Conservation (phyloP, 1,284 basidiomycete genomes). For the Moesziomyces parantarcticus region DNA sequence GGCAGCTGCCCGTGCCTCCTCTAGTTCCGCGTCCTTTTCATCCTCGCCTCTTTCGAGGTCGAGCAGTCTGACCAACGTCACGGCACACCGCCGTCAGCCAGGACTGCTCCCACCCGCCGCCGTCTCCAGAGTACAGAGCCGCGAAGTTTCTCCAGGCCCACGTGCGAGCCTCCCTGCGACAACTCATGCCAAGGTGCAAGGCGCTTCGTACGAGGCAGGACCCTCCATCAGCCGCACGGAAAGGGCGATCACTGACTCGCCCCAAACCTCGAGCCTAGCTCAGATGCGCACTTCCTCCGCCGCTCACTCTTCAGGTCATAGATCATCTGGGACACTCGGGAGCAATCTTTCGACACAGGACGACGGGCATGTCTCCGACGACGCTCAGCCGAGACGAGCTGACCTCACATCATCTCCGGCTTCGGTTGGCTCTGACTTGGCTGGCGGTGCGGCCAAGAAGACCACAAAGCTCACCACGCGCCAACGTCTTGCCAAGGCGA, state of each 20-base stretch:
- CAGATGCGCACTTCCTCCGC: conserved; percentile 1
- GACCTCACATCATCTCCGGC: conserved; percentile 10
- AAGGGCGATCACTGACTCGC: conserved; percentile 24
- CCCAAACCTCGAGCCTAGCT: conserved; percentile 2
- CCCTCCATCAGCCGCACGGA: neutral
- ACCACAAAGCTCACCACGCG: conserved; percentile 39
- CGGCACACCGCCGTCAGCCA: conserved; percentile 15
- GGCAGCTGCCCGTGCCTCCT: conserved; percentile 8
- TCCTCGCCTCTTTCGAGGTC: conserved; percentile 33
- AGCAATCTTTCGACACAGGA: neutral
- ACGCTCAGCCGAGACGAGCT: neutral
- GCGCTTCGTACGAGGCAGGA: conserved; percentile 7
- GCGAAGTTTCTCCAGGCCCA: conserved; percentile 20
- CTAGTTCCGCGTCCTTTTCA: conserved; percentile 1
- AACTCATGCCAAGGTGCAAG: conserved; percentile 8
- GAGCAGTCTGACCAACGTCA: conserved; percentile 34
- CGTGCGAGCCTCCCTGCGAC: neutral
- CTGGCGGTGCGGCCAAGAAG: conserved; percentile 15
- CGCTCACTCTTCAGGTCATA: neutral
- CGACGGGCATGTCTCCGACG: conserved; percentile 5
- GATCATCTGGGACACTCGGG: neutral
- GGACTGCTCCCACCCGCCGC: conserved; percentile 1
- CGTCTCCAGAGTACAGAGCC: conserved; percentile 19
- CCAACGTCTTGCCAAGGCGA: conserved; percentile 45
- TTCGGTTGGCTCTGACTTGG: conserved; percentile 14